These are phyloP conservation scores for Glycine latifolia DNA, from an alignment of 306 rosid species.

Conservation along the genomic window DNA sequence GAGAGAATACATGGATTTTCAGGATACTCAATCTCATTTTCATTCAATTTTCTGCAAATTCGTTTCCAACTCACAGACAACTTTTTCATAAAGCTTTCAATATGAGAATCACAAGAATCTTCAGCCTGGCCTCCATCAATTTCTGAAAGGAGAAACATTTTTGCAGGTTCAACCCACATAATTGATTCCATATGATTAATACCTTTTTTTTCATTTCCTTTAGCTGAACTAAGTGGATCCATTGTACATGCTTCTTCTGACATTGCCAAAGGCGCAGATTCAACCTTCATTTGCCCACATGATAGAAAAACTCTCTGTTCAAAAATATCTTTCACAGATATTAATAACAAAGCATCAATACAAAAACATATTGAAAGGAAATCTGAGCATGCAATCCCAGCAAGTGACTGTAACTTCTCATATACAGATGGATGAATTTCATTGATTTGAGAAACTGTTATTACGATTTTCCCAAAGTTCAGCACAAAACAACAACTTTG, in stretches of 20 bases:
- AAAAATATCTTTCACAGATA: constrained; percentile 58
- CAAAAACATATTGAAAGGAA: constrained; percentile 57
- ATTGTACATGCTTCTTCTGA: constrained; percentile 50
- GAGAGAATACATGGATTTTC: constrained; percentile 74
- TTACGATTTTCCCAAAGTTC: constrained; percentile 67
- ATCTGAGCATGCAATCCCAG: constrained; percentile 59
- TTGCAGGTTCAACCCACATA: constrained; percentile 73
- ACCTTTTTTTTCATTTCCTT: constrained; percentile 52
- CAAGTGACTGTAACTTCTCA: constrained; percentile 64
- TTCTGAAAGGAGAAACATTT: constrained; percentile 59
- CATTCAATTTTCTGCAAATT: constrained; percentile 56
- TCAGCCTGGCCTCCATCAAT: constrained; percentile 45
- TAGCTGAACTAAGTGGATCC: constrained; percentile 46
- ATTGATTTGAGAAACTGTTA: constrained; percentile 56
- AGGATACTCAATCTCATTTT: constrained; percentile 62
- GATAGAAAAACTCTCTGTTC: constrained; percentile 74
- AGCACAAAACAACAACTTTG: constrained; percentile 58
- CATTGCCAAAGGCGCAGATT: constrained; percentile 53
- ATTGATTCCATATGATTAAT: constrained; percentile 57
- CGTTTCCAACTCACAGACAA: constrained; percentile 71
- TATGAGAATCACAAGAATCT: constrained; percentile 55
- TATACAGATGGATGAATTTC: constrained; percentile 59
- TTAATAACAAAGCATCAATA: constrained; percentile 59
- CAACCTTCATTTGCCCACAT: constrained; percentile 73
- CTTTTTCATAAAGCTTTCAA: constrained; percentile 59